Base-by-base conservation (phyloP, 148 eudicot species). In the Beta vulgaris region DNA sequence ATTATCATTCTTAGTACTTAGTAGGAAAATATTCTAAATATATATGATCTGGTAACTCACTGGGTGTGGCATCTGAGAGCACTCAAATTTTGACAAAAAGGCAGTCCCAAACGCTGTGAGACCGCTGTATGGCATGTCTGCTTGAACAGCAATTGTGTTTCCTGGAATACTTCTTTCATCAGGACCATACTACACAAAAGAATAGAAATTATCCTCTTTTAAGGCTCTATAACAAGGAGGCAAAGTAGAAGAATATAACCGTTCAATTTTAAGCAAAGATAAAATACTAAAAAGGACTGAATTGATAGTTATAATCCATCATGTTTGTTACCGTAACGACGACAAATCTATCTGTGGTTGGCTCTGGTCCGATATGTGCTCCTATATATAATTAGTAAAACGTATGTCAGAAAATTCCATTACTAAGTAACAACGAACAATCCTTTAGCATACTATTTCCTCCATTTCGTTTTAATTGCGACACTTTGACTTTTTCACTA, bases 361-460 rank as follows among this genome's bases (percentile, higher is more conserved):
- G 98, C 84, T 94, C 97, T 1, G 98, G 98, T 73, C 98, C 97
- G 74, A 94, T 94, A 85, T 94, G 97, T 77, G 98, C 91, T 67
- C 98, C 98, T 94, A 83, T 71, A 42, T 49, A 21, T 54, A 53
- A 32, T 16, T 19, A 71, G 53, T 40, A 74, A 21, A 64, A n/a
- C n/a, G n/a, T n/a, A n/a, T n/a, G n/a, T 31, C 23, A 79, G 32
- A 66, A 60, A 7, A 5, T 6, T 39, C 42, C 42, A 39, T 39
- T 39, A 39, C 42, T 39, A 39, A 39, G 42, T 0, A 39, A 39
- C 3, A 39, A 10, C 42, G 9, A 39, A 39, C 8, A 10, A 10
- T 39, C 42, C 42, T 39, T 39, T 10, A 39, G 2, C 6, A 39
- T 39, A 39, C 1, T 39, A n/a, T n/a, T n/a, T n/a, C n/a, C n/a